phyloP scores from a whole-genome alignment of 192 early-diverging fungal genomes.

The Geranomyces variabilis region DNA sequence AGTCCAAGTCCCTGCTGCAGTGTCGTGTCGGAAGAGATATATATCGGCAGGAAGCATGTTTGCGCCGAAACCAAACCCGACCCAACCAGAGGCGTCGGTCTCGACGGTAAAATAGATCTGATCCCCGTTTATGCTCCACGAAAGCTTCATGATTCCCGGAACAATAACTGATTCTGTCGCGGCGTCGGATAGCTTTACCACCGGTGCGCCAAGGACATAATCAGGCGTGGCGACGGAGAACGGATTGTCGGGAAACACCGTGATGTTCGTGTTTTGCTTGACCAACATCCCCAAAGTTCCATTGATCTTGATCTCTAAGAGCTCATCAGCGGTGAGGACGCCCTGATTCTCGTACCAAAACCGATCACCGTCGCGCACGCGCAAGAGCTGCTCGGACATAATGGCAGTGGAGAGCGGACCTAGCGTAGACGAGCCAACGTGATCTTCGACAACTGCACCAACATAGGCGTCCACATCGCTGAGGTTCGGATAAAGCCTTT shows the following conservation, averaged over 20 bases:
- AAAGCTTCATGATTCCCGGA: constrained; percentile 28
- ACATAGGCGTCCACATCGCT: constrained; percentile 21
- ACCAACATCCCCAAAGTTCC: constrained; percentile 39
- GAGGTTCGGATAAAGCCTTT: constrained; percentile 32
- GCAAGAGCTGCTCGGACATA: constrained; percentile 47
- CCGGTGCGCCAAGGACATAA: constrained; percentile 6
- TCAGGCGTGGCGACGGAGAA: constrained; percentile 26
- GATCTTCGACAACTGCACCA: not conserved
- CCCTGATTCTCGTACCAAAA: constrained; percentile 59
- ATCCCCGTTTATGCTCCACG: constrained; percentile 30
- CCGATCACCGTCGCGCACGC: constrained; percentile 51
- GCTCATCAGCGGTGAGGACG: constrained; percentile 48
- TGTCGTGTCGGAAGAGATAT: constrained; percentile 31
- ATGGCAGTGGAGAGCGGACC: constrained; percentile 41
- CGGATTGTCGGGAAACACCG: constrained; percentile 40
- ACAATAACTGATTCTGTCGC: constrained; percentile 19
- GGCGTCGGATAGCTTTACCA: constrained; percentile 3
- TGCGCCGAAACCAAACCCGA: constrained; percentile 47
- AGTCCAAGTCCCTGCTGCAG: constrained; percentile 19
- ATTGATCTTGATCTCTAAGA: constrained; percentile 19
- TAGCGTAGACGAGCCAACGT: constrained; percentile 3
- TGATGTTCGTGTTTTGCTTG: constrained; percentile 47
- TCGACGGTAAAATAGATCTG: constrained; percentile 34
- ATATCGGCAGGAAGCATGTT: constrained; percentile 43
- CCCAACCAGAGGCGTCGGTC: constrained; percentile 45